Conservation (phyloP, 1,284 basidiomycete species). For the Fomitopsis palustris region DNA sequence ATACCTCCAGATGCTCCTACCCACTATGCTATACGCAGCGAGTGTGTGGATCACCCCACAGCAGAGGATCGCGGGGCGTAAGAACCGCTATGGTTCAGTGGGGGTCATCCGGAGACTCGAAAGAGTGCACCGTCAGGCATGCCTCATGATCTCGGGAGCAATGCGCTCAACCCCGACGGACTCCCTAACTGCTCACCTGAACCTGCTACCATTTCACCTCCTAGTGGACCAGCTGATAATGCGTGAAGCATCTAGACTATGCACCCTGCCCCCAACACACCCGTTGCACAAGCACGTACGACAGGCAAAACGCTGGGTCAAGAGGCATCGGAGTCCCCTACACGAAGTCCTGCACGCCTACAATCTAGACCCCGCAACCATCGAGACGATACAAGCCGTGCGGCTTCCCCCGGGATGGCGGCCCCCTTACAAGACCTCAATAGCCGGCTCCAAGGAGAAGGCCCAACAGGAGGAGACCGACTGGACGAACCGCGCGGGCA, state of each 20-base stretch:
- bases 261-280: conserved; percentile 29
- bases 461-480: background rate
- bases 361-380: no score
- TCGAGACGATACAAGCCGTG: conserved; percentile 15
- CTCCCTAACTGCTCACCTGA: conserved; percentile 28
- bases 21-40: conserved; percentile 33
- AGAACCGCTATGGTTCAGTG: conserved; percentile 11
- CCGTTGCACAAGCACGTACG: conserved; percentile 23
- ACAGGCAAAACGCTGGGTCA: conserved; percentile 8
- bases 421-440: conserved; percentile 1
- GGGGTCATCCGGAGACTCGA: conserved; percentile 13
- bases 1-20: conserved; percentile 29
- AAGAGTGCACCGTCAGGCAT: conserved; percentile 29
- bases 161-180: conserved; percentile 31
- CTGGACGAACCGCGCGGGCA: background rate
- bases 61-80: conserved; percentile 7
- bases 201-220: conserved; percentile 28
- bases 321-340: conserved; percentile 15
- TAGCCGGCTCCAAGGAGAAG: conserved; percentile 6
- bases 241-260: conserved; percentile 25
- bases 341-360: conserved; percentile 23
- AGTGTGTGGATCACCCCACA: conserved; percentile 32
- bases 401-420: conserved; percentile 10
- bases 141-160: conserved; percentile 31
- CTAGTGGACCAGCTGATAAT: conserved; percentile 24